Base-by-base conservation (phyloP, 2,329 filamentous ascomycete species). In the Venturia carpophila region DNA sequence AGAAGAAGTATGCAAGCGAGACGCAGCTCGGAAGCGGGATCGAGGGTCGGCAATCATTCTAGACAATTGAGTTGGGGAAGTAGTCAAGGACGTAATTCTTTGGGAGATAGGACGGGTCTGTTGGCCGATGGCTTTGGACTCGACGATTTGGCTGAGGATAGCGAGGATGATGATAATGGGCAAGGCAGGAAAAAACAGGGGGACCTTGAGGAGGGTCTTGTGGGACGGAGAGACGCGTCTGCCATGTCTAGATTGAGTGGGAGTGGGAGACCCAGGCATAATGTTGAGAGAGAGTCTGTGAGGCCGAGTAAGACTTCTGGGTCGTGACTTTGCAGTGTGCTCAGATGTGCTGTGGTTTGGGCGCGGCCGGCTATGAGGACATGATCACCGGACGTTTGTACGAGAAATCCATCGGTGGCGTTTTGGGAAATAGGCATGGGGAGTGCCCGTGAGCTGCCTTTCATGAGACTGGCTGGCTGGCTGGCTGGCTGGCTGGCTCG, bases 1-100 rank as follows among this genome's bases (percentile, higher is more conserved):
- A 87, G 95, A 67, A 85, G 92, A 69, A 96, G 91, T 73, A 97
- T 99, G 91, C 94, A 97, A 74, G 83, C 89, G 7, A 83, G 93
- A 69, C 83, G 94, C 69, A 94, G 89, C 70, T 75, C 78, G 69
- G 67, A 63, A 39, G 84, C 87, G 17, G 68, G 66, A 42, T 58
- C 78, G 64, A 86, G 85, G 72, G 87, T 86, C 71, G 76, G 74
- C 39, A 37, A 58, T 5, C 74, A 68, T 71, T 82, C 84, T 60
- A 85, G 86, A 72, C 84, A 84, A 69, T 75, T 76, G 72, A 84
- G 81, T 66, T 82, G 83, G 67, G 84, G 78, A 64, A 78, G 79
- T 34, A 69, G 67, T 24, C 68, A 66, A 56, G 68, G 67, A 37
- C 67, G 70, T 43, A 68, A 67, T 73, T 79, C 68, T 37, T 55